Conservation (phyloP, 805 yeast species). For the Barnettozyma wickerhamii region DNA sequence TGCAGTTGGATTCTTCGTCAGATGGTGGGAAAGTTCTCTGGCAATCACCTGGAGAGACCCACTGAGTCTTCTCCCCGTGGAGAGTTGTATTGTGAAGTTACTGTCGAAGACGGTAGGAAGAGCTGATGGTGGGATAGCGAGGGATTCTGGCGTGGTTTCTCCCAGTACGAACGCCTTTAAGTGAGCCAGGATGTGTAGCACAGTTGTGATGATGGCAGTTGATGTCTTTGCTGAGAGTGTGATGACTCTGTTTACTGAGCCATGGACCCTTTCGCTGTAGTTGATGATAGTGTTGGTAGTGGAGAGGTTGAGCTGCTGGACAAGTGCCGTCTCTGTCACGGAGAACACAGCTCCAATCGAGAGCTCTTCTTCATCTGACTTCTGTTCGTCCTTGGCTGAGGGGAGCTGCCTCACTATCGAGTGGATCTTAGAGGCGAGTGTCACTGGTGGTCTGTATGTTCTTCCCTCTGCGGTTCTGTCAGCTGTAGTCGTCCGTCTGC, state of each 20-base stretch:
- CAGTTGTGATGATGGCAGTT: conserved; percentile 1
- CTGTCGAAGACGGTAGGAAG: neutral
- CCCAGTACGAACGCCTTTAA: neutral
- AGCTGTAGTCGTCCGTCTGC: neutral
- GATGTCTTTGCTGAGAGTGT: conserved; percentile 1
- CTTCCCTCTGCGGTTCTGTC: neutral
- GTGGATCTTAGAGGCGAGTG: neutral
- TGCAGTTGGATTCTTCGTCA: neutral
- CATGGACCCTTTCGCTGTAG: conserved; percentile 1
- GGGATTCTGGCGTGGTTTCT: neutral
- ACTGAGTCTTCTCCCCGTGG: neutral
- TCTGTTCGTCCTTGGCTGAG: neutral
- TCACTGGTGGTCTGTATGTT: neutral
- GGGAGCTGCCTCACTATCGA: neutral
- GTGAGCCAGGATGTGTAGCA: conserved; percentile 2
- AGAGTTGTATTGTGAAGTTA: neutral
- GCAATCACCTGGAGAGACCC: neutral
- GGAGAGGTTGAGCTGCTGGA: neutral
- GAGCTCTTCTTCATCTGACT: neutral
- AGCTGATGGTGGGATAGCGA: neutral
- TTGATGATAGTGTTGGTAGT: neutral
- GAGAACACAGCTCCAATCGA: neutral
- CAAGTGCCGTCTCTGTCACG: conserved; percentile 1
- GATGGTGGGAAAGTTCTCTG: neutral
- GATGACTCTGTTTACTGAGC: conserved; percentile 4